Evolutionary conservation across 352 stramenopile genomes (phyloP), one percentile per base, ranked within the genome.

Genomic region (Phytophthora lateralis): DNA sequence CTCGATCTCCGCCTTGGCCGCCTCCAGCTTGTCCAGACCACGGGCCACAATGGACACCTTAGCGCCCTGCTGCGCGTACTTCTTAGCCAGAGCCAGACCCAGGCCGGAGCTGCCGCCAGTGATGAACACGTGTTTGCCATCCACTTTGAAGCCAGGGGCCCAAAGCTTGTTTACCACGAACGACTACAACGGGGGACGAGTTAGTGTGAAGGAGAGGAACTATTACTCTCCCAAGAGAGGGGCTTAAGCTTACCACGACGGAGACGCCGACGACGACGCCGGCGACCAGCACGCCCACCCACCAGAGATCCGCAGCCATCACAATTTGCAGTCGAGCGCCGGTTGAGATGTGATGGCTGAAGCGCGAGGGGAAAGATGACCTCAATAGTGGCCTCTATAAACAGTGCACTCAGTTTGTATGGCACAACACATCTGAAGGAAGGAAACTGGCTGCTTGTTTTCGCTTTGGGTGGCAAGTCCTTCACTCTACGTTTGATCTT

Each of bases 121-220:
- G 57, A 92, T 87, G 55, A 93, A 91, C 46, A 91, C 82, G 74
- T 95, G 86, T 58, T 92, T 90, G 66, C 74, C 84, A 10, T 86
- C 71, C 43, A 95, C 84, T 43, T 89, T 61, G 37, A 93, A 92
- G 45, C 80, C 82, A 15, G 86, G 82, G 15, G 77, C 75, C 3
- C 68, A 66, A 26, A 91, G 18, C 62, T 91, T 92, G 20, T 71
- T 90, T 54, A 71, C 66, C 30, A 90, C 56, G 30, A 80, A 81
- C 26, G 83, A 90, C 83, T 93, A 57, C 12, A 62, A 12, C 17
- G 38, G 3, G 17, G 39, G 9, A 15, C 39, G 4, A 35, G 24
- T 65, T 61, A 49, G 38, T 43, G 55, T 12, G 8, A 45, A n/a
- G 17, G 17, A 6, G 6, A 4, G 9, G 39, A 26, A 26, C 39